Base-by-base conservation (phyloP, 169 alveolate species). In the Plasmodium coatneyi region DNA sequence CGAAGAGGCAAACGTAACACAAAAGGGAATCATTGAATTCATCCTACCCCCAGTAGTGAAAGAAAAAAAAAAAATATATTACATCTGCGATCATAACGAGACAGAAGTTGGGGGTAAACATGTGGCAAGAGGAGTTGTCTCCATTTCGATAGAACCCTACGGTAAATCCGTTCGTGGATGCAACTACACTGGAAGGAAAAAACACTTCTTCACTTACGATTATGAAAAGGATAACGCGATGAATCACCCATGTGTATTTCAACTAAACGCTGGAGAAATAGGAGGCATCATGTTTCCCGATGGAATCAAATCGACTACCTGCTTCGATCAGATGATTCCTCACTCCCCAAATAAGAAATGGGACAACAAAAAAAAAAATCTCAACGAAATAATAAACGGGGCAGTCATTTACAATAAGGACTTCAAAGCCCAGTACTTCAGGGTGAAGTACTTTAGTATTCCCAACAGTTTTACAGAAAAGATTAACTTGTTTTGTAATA, bases 251-350 rank as follows among this genome's bases (percentile, higher is more conserved):
- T 89, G 94, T 79, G 81, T 74, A 7, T 56, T 89, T 43, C 82
- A 89, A 25, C 22, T 89, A 89, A 79, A 60, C 72, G 72, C 83
- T 30, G 90, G 90, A 6, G 94, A 89, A 14, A 70, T 72, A 16
- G 94, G 94, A 56, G 94, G 94, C 3, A 89, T 89, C 10, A 79
- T 66, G 52, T 89, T 89, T 46, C 94, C 94, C 0, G 9, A 28
- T 4, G 49, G 66, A 28, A 70, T 22, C 5, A 66, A 89, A 25
- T 36, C 89, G 32, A 79, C 83, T n/a, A 89, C 78, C 10, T 89
- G 94, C 19, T 89, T 89, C 71, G 90, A 89, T 9, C 71, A 79
- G 41, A 66, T 89, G 72, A 66, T 89, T 39, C 76, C 70, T 4
- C 30, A 86, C 80, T 74, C 28, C 4, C 3, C 28, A 9, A 25